Conservation (phyloP, 495 filamentous ascomycete species). For the Daldinia bambusicola region DNA sequence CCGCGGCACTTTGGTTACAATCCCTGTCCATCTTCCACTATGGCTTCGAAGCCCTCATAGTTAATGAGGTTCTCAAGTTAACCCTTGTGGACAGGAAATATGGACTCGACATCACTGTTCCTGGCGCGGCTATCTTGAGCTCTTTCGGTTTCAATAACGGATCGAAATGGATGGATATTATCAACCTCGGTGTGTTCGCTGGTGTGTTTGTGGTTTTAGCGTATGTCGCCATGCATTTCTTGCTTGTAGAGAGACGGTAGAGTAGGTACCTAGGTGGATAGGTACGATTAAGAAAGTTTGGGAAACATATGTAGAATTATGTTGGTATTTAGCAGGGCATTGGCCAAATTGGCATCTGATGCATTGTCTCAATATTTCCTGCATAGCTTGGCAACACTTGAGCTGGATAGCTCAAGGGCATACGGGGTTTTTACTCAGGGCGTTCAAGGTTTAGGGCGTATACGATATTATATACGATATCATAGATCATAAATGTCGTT, state of each 20-base stretch:
- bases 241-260: constrained; percentile 91
- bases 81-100: constrained; percentile 92
- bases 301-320: constrained; percentile 37
- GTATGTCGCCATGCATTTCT: constrained; percentile 90
- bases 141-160: constrained; percentile 89
- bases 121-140: constrained; percentile 91
- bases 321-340: constrained; percentile 17
- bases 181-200: constrained; percentile 83
- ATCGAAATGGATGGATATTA: constrained; percentile 86
- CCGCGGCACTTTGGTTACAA: constrained; percentile 86
- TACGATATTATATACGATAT: constrained; percentile 35
- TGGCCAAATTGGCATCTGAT: constrained; percentile 31
- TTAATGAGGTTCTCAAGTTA: constrained; percentile 95
- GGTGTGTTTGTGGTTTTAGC: constrained; percentile 86
- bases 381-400: constrained; percentile 36
- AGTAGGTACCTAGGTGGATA: background rate
- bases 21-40: constrained; percentile 99
- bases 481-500: constrained; percentile 34
- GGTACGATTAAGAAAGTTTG: background rate
- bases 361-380: constrained; percentile 39
- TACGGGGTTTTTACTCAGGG: constrained; percentile 29
- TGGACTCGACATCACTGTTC: constrained; percentile 94
- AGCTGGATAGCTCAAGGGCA: constrained; percentile 30
- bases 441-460: constrained; percentile 33
- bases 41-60: constrained; percentile 93